A percentile compares a stretch with the other conserved stretches of the same genome.
phyloP scores from a whole-genome alignment of 2,329 filamentous ascomycete genomes.

The Coccinonectria pachysandricola region DNA sequence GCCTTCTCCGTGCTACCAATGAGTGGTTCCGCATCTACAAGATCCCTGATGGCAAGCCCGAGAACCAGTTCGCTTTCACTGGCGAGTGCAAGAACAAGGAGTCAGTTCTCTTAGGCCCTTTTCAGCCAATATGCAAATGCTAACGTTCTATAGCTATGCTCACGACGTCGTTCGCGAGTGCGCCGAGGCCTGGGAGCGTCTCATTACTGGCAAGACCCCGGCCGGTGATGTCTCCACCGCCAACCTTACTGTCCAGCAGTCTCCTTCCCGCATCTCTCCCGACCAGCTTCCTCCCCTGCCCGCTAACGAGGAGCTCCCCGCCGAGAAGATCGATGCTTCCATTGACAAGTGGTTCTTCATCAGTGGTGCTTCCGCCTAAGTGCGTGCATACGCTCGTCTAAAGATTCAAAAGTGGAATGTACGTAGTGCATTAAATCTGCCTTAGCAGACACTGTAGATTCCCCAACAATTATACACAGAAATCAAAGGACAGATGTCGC shows the following conservation, averaged over 20 bases:
- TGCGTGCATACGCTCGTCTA: constrained; percentile 7
- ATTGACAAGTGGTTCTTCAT: constrained; percentile 99
- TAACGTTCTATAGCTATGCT: constrained; percentile 55
- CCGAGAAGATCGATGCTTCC: constrained; percentile 85
- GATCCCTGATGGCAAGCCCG: constrained; percentile 99
- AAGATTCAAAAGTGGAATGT: constrained; percentile 7
- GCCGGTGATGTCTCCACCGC: constrained; percentile 68
- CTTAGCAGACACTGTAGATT: constrained; percentile 7
- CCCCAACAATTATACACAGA: constrained; percentile 12
- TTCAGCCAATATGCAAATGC: constrained; percentile 3
- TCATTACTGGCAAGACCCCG: constrained; percentile 81
- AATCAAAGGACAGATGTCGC: constrained; percentile 14
- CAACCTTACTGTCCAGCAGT: constrained; percentile 70
- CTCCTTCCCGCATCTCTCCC: constrained; percentile 58
- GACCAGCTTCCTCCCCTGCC: constrained; percentile 69
- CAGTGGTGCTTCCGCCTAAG: constrained; percentile 80
- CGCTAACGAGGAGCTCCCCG: constrained; percentile 64
- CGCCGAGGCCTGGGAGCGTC: constrained; percentile 90
- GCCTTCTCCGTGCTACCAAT: constrained; percentile 93
- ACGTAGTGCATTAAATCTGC: constrained; percentile 8
- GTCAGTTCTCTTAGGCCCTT: constrained; percentile 32
- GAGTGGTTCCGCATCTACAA: constrained; percentile 99
- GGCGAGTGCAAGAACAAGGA: constrained; percentile 99
- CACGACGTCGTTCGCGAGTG: constrained; percentile 94
- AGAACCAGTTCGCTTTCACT: constrained; percentile 99